A percentile compares a stretch with the other conserved stretches of the same genome.
Conservation (phyloP, 257 asterid genomes). For the Ocimum tenuiflorum region DNA sequence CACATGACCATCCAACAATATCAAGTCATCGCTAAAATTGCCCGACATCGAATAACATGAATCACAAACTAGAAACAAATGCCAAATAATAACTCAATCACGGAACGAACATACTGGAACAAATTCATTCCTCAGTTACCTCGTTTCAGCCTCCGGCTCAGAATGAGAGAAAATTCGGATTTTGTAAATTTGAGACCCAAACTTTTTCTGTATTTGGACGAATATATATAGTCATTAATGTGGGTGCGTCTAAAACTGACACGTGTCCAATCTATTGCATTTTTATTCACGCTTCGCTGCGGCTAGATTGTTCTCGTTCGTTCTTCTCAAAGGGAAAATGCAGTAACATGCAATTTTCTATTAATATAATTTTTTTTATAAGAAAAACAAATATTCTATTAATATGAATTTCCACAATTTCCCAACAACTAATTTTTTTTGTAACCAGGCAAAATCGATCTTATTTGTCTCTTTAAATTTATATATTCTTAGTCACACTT, state of each 20-base stretch:
- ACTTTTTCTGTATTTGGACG: background rate
- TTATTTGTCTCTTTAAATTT: too few species aligned
- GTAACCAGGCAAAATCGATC: too few species aligned
- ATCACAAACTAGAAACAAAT: background rate
- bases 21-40: too few species aligned
- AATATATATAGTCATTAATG: background rate
- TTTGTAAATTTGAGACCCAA: background rate
- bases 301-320: slow-evolving; percentile 29
- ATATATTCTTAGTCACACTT: too few species aligned
- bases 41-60: background rate
- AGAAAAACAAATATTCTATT: too few species aligned
- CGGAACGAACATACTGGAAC: background rate
- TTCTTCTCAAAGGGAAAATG: background rate
- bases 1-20: background rate
- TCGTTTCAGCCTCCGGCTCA: background rate
- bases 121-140: slow-evolving; percentile 8
- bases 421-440: too few species aligned
- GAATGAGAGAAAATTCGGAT: background rate
- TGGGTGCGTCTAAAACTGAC: background rate
- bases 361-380: too few species aligned
- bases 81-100: background rate
- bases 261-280: slow-evolving; percentile 1
- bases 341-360: too few species aligned
- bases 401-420: too few species aligned
- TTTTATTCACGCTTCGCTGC: background rate